Percentiles rank a stretch among this genome's conserved stretches.
Evolutionary conservation across 331 rosid genomes (phyloP).

Genomic region (Rhamnella rubrinervis): DNA sequence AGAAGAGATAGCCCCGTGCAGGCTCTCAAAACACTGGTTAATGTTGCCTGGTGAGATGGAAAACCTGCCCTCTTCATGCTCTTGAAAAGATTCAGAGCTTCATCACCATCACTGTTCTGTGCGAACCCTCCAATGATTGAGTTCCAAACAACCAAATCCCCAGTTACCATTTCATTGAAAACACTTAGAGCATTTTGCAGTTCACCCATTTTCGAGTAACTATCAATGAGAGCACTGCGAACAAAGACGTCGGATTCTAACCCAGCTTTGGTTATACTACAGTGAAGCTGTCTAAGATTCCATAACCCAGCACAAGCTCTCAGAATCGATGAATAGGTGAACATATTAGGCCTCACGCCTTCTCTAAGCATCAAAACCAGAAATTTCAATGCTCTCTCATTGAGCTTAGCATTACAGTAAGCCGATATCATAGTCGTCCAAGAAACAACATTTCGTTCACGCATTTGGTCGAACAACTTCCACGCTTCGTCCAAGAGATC

Average conservation of each 20-base stretch:
- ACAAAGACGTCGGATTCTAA: conserved; percentile 83
- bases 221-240: conserved; percentile 70
- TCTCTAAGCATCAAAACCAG: conserved; percentile 68
- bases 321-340: conserved; percentile 74
- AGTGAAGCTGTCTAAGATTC: conserved; percentile 67
- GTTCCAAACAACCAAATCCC: conserved; percentile 80
- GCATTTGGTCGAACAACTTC: conserved; percentile 70
- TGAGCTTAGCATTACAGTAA: conserved; percentile 50
- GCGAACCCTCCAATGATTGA: conserved; percentile 83
- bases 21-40: conserved; percentile 84
- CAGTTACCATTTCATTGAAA: conserved; percentile 67
- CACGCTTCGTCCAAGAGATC: conserved; percentile 67
- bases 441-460: conserved; percentile 68
- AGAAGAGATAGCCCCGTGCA: conserved; percentile 63
- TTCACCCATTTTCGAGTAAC: conserved; percentile 73
- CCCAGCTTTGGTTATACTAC: conserved; percentile 57
- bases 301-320: conserved; percentile 61
- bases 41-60: conserved; percentile 54
- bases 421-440: conserved; percentile 82
- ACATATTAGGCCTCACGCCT: conserved; percentile 81
- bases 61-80: conserved; percentile 67
- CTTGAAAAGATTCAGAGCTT: conserved; percentile 67
- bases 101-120: conserved; percentile 77
- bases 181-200: conserved; percentile 45
- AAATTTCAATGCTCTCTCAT: conserved; percentile 51